Conservation (phyloP, 75 land plant species). For the Azolla pinnata region DNA sequence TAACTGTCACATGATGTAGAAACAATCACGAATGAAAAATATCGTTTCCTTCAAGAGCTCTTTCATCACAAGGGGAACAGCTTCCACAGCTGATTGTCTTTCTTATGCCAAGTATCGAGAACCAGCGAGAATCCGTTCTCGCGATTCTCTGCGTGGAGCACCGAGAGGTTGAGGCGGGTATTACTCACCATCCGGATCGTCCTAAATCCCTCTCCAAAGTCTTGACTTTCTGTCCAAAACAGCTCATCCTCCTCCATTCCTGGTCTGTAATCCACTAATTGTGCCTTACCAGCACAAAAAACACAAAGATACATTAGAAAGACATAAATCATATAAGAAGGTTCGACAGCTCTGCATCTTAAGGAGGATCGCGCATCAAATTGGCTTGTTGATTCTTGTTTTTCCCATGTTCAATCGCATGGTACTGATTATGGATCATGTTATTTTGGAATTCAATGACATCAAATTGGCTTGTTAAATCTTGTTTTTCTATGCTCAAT, state of each 20-base stretch:
- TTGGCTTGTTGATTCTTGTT: conserved; percentile 21
- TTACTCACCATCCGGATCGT: conserved; percentile 19
- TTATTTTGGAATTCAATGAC: too few species aligned
- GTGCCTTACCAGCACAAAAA: conserved; percentile 10
- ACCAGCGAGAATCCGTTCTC: conserved; percentile 18
- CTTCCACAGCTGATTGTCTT: conserved; percentile 29
- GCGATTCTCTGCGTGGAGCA: conserved; percentile 7
- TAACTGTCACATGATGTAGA: too few species aligned
- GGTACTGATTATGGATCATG: too few species aligned
- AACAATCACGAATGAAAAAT: too few species aligned
- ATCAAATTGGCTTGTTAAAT: too few species aligned
- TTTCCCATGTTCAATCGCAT: conserved; percentile 13
- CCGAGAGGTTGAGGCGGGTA: conserved; percentile 17
- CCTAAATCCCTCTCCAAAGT: conserved; percentile 27
- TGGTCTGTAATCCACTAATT: conserved; percentile 14
- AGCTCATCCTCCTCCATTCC: conserved; percentile 10
- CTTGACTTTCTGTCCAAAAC: conserved; percentile 29
- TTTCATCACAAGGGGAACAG: conserved; percentile 9
- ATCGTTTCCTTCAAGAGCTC: too few species aligned
- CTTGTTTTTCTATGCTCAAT: too few species aligned
- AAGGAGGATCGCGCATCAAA: neutral
- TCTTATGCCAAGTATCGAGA: conserved; percentile 26
- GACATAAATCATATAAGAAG: neutral
- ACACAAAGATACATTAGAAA: neutral
- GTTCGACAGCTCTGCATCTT: too few species aligned